Evolutionary conservation across 2,329 filamentous ascomycete species (phyloP), one percentile per base, ranked within the genome.

Genomic region (Aspergillus persii): DNA sequence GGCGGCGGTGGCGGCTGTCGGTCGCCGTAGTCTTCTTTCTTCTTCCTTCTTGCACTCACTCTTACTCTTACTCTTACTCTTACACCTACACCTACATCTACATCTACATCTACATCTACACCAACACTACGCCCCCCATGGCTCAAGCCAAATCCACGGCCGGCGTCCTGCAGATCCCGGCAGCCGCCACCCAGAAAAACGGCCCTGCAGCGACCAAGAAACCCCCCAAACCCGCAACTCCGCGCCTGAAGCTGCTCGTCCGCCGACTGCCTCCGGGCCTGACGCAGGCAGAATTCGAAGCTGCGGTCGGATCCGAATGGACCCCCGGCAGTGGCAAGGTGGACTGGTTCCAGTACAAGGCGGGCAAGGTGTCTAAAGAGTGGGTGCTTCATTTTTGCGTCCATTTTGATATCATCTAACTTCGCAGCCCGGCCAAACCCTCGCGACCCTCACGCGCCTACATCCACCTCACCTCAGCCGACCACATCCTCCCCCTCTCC

Each of bases 181-280:
- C 77, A 8, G 73, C 78, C 26, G 78, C 81, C 47, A 78, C 79
- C 2, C 79, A 74, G 67, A 80, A 73, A 70, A 69, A 77, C n/a
- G 67, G 73, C 41, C 74, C 74, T 39, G 59, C 76, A 31, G 63
- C 79, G 3, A 69, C 77, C 50, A 87, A 82, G 73, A 75, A 79
- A 54, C 68, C 71, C 5, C 68, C 76, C 41, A 78, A 79, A 57
- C 71, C 72, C 3, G 74, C 83, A 2, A 75, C 81, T 18, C 83
- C 87, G 58, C 89, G 91, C 18, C 84, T 96, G 69, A 98, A 98
- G 80, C 83, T 96, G 11, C 82, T 96, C 27, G 82, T 97, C 56
- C 87, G 96, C 54, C 86, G 94, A 58, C 84, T 99, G 3, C 91
- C 95, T 8, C 93, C 95, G 1, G 91, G 89, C 8, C 82, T 99